These are phyloP conservation scores for Agastache rugosa DNA, from an alignment of 257 asterid species.

Conservation along the genomic window DNA sequence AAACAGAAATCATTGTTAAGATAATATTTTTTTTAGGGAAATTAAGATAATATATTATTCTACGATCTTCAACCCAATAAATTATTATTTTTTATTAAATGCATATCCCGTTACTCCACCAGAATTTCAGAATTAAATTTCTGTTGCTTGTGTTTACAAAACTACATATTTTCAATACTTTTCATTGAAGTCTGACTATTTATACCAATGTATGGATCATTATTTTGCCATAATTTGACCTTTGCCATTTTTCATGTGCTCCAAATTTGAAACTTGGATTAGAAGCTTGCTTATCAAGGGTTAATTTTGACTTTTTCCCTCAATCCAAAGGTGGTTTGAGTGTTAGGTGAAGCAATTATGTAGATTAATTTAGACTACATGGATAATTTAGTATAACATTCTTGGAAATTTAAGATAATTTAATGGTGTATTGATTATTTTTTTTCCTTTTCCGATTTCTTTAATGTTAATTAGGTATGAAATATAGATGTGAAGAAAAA, in stretches of 20 bases:
- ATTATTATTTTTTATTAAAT: background rate
- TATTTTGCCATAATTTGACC: constrained; percentile 33
- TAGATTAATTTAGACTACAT: background rate
- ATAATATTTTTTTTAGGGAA: too few species aligned
- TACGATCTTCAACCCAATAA: background rate
- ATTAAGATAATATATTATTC: background rate
- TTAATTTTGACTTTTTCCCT: constrained; percentile 27
- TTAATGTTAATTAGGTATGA: too few species aligned
- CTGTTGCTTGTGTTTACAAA: background rate
- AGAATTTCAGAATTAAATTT: too few species aligned
- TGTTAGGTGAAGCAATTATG: constrained; percentile 36
- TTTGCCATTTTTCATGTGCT: constrained; percentile 35
- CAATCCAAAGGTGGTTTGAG: constrained; percentile 24
- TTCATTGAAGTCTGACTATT: background rate
- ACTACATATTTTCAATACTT: background rate
- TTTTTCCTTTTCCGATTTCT: background rate
- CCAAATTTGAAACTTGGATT: constrained; percentile 11
- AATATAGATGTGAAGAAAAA: background rate
- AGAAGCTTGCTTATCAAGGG: constrained; percentile 26
- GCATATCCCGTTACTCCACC: background rate
- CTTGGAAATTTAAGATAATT: background rate
- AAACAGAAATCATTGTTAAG: background rate
- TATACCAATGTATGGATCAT: background rate
- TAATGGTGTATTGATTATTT: background rate
- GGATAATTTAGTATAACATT: constrained; percentile 11